Evolutionary conservation across 2,329 filamentous ascomycete species (phyloP).

Genomic region (Orbilia quercus): DNA sequence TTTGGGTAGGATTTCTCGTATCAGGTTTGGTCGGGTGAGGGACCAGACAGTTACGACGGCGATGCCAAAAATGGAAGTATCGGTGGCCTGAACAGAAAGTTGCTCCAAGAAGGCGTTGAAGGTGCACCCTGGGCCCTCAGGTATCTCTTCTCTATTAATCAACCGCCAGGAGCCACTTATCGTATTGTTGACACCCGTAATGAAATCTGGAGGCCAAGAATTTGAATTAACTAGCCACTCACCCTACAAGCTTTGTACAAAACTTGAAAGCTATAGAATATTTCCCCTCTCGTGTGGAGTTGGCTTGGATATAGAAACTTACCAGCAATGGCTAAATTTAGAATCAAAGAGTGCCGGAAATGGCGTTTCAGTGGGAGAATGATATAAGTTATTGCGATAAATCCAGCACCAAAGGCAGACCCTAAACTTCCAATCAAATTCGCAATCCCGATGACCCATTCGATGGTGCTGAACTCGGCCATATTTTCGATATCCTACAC

Average conservation of each 20-base stretch:
- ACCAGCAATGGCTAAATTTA: slow-evolving; percentile 53
- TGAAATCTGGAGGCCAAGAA: slow-evolving; percentile 61
- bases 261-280: no score
- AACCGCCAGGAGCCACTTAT: slow-evolving; percentile 63
- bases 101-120: slow-evolving; percentile 66
- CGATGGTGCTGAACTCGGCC: slow-evolving; percentile 12
- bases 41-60: slow-evolving; percentile 65
- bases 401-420: slow-evolving; percentile 44
- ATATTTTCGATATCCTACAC: not conserved
- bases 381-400: slow-evolving; percentile 49
- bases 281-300: no score
- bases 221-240: not conserved
- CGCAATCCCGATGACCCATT: slow-evolving; percentile 28
- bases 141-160: slow-evolving; percentile 60
- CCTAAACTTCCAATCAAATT: slow-evolving; percentile 48
- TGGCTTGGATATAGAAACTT: not conserved
- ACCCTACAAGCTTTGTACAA: no score
- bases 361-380: slow-evolving; percentile 52
- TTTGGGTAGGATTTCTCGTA: slow-evolving; percentile 10
- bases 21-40: slow-evolving; percentile 61
- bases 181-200: slow-evolving; percentile 65
- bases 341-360: slow-evolving; percentile 53
- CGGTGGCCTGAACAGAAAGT: slow-evolving; percentile 65
- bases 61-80: slow-evolving; percentile 65
- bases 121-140: slow-evolving; percentile 62